phyloP scores from a whole-genome alignment of 371 early-diverging fungal genomes.

The Choanephora cucurbitarum region DNA sequence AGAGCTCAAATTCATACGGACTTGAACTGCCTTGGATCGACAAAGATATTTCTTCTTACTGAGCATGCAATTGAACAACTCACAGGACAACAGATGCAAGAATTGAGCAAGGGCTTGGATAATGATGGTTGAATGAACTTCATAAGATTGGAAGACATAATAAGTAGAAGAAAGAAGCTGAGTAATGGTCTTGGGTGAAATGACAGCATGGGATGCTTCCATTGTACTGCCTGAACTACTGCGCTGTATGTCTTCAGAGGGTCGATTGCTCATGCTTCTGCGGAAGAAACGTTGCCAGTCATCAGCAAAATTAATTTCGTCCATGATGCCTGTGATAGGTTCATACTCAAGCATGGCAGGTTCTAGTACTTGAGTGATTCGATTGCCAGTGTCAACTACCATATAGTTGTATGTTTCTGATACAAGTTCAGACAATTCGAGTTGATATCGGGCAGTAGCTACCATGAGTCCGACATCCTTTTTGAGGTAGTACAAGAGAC shows the following conservation, averaged over 20 bases:
- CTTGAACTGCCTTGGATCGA: slow-evolving; percentile 78
- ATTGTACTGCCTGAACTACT: neutral
- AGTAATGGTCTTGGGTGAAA: slow-evolving; percentile 61
- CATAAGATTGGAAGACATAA: slow-evolving; percentile 56
- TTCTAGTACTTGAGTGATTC: slow-evolving; percentile 60
- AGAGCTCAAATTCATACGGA: slow-evolving; percentile 78
- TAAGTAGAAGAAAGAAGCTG: slow-evolving; percentile 61
- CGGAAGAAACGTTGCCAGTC: slow-evolving; percentile 60
- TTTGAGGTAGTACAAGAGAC: slow-evolving; percentile 78
- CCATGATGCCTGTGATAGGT: slow-evolving; percentile 64
- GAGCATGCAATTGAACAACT: slow-evolving; percentile 83
- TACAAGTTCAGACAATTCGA: slow-evolving; percentile 68
- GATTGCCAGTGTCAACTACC: slow-evolving; percentile 56
- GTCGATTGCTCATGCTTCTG: slow-evolving; percentile 21
- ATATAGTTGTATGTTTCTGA: slow-evolving; percentile 69
- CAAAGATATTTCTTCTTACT: slow-evolving; percentile 70
- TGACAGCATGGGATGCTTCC: neutral
- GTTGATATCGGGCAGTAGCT: slow-evolving; percentile 62
- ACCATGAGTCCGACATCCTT: slow-evolving; percentile 71
- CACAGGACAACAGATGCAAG: slow-evolving; percentile 71
- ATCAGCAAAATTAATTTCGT: slow-evolving; percentile 63
- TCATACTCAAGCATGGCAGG: slow-evolving; percentile 72
- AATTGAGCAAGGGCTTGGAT: slow-evolving; percentile 72
- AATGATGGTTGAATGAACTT: slow-evolving; percentile 68
- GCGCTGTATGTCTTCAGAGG: neutral